A percentile compares a stretch with the other conserved stretches of the same genome.
phyloP scores from a whole-genome alignment of 331 rosid species.

The Malus hybrid region DNA sequence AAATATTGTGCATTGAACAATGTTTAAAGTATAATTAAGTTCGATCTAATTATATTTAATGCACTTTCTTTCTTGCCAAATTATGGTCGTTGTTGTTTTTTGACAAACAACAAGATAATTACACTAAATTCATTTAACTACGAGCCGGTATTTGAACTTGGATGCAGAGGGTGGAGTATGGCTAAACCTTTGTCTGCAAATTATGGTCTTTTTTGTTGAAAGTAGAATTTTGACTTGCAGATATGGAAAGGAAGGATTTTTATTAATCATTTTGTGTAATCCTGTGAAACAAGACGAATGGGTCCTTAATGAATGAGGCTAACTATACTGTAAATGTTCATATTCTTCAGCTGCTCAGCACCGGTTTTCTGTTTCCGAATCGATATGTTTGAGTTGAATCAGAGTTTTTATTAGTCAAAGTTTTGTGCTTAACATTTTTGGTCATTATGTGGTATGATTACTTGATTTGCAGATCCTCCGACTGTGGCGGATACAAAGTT shows the following conservation, averaged over 20 bases:
- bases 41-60: neutral
- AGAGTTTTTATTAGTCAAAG: neutral
- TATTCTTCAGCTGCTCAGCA: neutral
- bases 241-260: neutral
- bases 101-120: neutral
- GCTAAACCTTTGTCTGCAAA: neutral
- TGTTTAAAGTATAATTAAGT: neutral
- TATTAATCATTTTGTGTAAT: neutral
- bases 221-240: neutral
- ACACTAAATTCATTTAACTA: neutral
- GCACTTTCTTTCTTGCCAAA: neutral
- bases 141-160: neutral
- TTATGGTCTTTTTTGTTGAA: neutral
- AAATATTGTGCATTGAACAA: neutral
- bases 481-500: slow-evolving; percentile 80
- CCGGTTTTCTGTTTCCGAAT: neutral
- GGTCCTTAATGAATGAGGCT: neutral
- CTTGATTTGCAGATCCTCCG: slow-evolving; percentile 46
- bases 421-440: slow-evolving; percentile 6
- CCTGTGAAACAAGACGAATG: neutral
- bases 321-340: neutral
- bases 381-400: neutral
- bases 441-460: slow-evolving; percentile 16
- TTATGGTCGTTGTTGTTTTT: neutral
- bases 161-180: neutral